Conservation (phyloP, 2,329 filamentous ascomycete species). For the Graphilbum ipis-grandicollis region DNA sequence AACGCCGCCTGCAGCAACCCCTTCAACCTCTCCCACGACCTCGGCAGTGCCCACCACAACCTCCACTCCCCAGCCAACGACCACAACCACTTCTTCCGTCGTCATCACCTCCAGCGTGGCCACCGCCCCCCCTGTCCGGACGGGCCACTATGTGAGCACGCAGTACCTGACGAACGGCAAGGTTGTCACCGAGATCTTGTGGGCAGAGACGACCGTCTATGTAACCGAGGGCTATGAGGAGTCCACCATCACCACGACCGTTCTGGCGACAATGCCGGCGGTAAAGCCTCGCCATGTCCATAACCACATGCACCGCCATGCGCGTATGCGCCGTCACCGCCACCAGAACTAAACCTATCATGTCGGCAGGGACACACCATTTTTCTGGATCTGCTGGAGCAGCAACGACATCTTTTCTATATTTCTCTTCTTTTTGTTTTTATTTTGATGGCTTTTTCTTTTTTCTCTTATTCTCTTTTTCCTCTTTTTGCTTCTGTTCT, state of each 20-base stretch:
- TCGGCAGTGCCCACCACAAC: constrained; percentile 6
- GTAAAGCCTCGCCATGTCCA: constrained; percentile 15
- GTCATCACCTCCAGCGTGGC: constrained; percentile 10
- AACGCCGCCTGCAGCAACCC: constrained; percentile 2
- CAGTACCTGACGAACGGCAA: constrained; percentile 32
- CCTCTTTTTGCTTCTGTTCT: too few species aligned
- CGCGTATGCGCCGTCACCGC: not conserved
- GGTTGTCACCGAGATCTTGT: constrained; percentile 36
- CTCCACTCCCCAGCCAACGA: constrained; percentile 6
- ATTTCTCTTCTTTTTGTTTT: too few species aligned
- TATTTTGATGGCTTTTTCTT: too few species aligned
- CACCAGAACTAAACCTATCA: not conserved
- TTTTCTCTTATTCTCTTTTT: too few species aligned
- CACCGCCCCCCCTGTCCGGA: constrained; percentile 13
- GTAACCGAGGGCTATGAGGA: constrained; percentile 25
- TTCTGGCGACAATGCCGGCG: constrained; percentile 11
- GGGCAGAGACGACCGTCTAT: constrained; percentile 36
- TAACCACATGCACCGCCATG: constrained; percentile 21
- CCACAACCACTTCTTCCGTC: constrained; percentile 3
- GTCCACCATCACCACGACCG: constrained; percentile 20
- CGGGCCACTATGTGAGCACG: constrained; percentile 26
- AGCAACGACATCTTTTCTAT: not conserved
- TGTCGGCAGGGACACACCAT: too few species aligned
- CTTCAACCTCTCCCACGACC: not conserved
- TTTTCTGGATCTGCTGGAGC: not conserved